These are phyloP conservation scores for Colletotrichum musicola DNA, from an alignment of 2,329 filamentous ascomycete genomes.

Conservation along the genomic window DNA sequence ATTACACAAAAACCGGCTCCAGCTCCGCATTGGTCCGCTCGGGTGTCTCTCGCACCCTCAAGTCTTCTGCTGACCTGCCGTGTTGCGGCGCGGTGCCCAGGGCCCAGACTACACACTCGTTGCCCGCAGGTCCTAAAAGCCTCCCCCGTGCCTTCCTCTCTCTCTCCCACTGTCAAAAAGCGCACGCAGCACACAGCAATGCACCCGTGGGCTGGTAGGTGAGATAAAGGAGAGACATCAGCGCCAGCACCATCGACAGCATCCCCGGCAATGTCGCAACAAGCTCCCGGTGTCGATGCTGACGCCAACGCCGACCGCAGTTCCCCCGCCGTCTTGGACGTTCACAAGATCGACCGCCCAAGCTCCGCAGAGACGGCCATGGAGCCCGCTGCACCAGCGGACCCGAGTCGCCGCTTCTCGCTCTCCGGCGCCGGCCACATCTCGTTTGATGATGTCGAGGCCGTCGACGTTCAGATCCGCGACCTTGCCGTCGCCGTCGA, in stretches of 20 bases:
- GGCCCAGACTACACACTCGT: no score
- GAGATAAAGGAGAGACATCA: not conserved
- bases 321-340: conserved; percentile 34
- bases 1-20: no score
- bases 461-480: conserved; percentile 66
- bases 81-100: no score
- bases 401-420: conserved; percentile 44
- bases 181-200: not conserved
- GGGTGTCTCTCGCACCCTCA: no score
- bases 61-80: no score
- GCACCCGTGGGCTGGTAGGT: not conserved
- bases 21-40: no score
- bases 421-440: conserved; percentile 52
- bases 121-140: not conserved
- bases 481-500: conserved; percentile 69
- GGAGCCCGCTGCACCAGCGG: conserved; percentile 40
- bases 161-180: not conserved
- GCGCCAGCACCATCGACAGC: not conserved
- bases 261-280: conserved; percentile 13
- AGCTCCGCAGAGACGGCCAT: conserved; percentile 50
- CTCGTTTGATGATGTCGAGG: conserved; percentile 65
- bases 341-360: conserved; percentile 49
- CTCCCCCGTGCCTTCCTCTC: not conserved
- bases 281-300: not conserved
- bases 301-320: not conserved